These are phyloP conservation scores for Penicillium herquei DNA, from an alignment of 495 filamentous ascomycete species.

Conservation along the genomic window DNA sequence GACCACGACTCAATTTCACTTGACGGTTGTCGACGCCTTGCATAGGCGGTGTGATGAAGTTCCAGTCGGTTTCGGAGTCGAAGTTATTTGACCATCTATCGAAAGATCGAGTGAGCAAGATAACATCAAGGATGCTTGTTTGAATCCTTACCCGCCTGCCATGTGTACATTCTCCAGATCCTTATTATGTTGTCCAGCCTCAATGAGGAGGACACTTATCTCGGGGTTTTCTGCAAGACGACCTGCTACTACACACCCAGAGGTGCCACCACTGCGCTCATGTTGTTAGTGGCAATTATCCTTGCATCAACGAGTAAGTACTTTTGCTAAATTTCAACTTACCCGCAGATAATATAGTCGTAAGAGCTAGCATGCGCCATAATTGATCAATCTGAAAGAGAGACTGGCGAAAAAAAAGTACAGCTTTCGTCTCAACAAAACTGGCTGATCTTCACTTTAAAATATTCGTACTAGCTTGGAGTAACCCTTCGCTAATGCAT, in stretches of 20 bases:
- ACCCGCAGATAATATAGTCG: constrained; percentile 41
- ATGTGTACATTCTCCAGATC: constrained; percentile 50
- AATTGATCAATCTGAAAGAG: not conserved
- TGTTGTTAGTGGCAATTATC: not conserved
- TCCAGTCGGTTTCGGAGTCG: constrained; percentile 55
- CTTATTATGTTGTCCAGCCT: constrained; percentile 49
- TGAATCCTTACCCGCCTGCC: constrained; percentile 35
- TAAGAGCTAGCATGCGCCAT: constrained; percentile 20
- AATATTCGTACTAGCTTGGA: not conserved
- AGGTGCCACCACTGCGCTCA: constrained; percentile 53
- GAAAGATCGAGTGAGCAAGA: not conserved
- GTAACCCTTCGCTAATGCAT: not conserved
- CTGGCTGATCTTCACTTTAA: not conserved
- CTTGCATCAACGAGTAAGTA: too few species aligned
- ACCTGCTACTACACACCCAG: constrained; percentile 59
- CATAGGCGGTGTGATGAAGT: constrained; percentile 55
- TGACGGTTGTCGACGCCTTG: constrained; percentile 52
- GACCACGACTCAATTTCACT: constrained; percentile 59
- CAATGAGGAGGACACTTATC: constrained; percentile 53
- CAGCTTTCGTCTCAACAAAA: not conserved
- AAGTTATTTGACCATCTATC: constrained; percentile 43
- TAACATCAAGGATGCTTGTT: not conserved
- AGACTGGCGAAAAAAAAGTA: not conserved
- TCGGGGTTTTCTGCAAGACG: constrained; percentile 58
- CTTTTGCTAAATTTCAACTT: too few species aligned